phyloP scores from a whole-genome alignment of 2,329 filamentous ascomycete species.

The Monosporascus sp. region DNA sequence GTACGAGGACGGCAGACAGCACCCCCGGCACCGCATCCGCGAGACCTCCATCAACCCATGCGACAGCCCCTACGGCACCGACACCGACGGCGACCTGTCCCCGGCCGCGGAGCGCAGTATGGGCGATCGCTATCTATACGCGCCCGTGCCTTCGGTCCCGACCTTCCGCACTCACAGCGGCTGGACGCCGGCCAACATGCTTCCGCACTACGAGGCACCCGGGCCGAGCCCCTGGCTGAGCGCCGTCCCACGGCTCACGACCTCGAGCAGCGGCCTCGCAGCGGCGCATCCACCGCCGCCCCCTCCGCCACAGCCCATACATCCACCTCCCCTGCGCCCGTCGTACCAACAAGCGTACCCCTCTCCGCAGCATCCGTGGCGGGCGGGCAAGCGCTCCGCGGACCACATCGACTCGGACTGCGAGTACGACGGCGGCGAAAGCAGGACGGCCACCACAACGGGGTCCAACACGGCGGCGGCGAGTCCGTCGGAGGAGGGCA shows the following conservation, averaged over 20 bases:
- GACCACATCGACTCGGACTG: constrained; percentile 22
- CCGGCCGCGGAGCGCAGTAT: constrained; percentile 18
- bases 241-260: constrained; percentile 36
- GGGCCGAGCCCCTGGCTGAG: constrained; percentile 37
- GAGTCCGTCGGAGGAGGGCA: background rate
- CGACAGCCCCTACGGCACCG: constrained; percentile 35
- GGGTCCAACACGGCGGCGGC: constrained; percentile 1
- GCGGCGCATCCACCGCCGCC: constrained; percentile 9
- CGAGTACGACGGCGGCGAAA: constrained; percentile 16
- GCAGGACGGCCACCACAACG: constrained; percentile 1
- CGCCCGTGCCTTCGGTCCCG: constrained; percentile 13
- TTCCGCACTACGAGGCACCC: constrained; percentile 15
- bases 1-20: constrained; percentile 18
- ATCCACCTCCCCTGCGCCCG: constrained; percentile 1
- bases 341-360: constrained; percentile 1
- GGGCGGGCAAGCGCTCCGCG: constrained; percentile 21
- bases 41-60: constrained; percentile 26
- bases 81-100: constrained; percentile 35
- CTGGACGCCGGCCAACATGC: constrained; percentile 24
- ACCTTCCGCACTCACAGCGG: constrained; percentile 13
- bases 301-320: constrained; percentile 8
- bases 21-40: constrained; percentile 18
- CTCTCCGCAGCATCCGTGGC: constrained; percentile 1
- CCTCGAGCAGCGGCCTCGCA: background rate
- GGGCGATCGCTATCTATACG: constrained; percentile 14